Conservation (phyloP, 352 stramenopile species). For the Globisporangium viniferum region DNA sequence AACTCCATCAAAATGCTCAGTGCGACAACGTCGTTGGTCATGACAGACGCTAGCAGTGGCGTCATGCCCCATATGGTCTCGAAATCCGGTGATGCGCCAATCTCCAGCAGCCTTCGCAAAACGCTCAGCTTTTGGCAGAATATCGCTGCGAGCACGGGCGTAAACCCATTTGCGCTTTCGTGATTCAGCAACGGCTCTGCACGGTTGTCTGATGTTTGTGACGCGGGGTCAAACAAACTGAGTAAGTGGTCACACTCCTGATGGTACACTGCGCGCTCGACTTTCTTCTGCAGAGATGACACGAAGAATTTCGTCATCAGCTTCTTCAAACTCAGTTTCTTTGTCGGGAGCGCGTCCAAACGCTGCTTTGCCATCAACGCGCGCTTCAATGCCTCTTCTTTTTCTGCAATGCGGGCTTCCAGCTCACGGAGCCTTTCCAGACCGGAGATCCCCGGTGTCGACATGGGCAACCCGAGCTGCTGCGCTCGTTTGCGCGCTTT, state of each 20-base stretch:
- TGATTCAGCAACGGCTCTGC: slow-evolving; percentile 29
- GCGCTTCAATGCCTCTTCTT: slow-evolving; percentile 26
- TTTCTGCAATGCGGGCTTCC: slow-evolving; percentile 29
- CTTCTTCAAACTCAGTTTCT: slow-evolving; percentile 24
- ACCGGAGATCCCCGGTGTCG: slow-evolving; percentile 30
- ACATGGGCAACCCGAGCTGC: slow-evolving; percentile 29
- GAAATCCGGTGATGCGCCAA: slow-evolving; percentile 38
- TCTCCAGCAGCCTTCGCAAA: slow-evolving; percentile 44
- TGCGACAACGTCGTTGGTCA: slow-evolving; percentile 44
- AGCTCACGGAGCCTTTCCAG: slow-evolving; percentile 31
- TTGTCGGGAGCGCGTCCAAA: slow-evolving; percentile 43
- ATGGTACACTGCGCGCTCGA: slow-evolving; percentile 42
- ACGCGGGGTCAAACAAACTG: slow-evolving; percentile 30
- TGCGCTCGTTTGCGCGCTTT: slow-evolving; percentile 25
- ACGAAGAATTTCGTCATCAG: slow-evolving; percentile 34
- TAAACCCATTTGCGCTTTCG: slow-evolving; percentile 57
- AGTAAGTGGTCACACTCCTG: slow-evolving; percentile 40
- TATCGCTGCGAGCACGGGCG: slow-evolving; percentile 46
- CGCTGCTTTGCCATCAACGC: slow-evolving; percentile 27
- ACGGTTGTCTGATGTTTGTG: not conserved
- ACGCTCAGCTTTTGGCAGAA: slow-evolving; percentile 29
- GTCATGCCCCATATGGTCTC: slow-evolving; percentile 49
- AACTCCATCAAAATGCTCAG: slow-evolving; percentile 50
- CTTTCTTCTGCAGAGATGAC: slow-evolving; percentile 33
- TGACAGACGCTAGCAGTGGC: slow-evolving; percentile 42